These are phyloP conservation scores for Fusarium musae DNA, from an alignment of 2,329 filamentous ascomycete species.

Conservation along the genomic window DNA sequence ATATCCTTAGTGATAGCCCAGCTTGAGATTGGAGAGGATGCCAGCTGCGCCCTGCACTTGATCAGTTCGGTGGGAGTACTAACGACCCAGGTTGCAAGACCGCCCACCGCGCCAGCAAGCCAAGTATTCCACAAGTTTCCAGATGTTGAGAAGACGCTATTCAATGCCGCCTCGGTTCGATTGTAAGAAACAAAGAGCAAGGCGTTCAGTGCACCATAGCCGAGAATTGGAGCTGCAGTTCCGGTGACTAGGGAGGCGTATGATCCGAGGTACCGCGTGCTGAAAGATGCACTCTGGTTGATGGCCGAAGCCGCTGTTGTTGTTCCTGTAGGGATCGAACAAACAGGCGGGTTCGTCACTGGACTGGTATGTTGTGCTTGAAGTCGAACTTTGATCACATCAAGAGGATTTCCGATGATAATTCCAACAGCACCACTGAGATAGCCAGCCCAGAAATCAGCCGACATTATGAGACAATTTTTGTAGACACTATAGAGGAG, in stretches of 20 bases:
- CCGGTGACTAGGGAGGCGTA: conserved; percentile 65
- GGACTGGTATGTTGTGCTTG: conserved; percentile 65
- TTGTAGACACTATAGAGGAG: conserved; percentile 8
- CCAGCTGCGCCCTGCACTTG: conserved; percentile 86
- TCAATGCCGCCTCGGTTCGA: conserved; percentile 75
- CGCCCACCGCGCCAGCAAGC: conserved; percentile 82
- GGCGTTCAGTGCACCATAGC: conserved; percentile 91
- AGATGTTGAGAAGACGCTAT: conserved; percentile 47
- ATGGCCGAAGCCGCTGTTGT: conserved; percentile 13
- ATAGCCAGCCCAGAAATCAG: conserved; percentile 95
- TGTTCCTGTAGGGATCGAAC: conserved; percentile 10
- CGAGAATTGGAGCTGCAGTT: conserved; percentile 84
- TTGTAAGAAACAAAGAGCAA: conserved; percentile 93
- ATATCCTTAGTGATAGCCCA: conserved; percentile 73
- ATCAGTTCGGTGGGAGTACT: conserved; percentile 90
- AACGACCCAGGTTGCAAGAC: conserved; percentile 85
- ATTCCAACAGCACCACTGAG: conserved; percentile 87
- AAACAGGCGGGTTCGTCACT: conserved; percentile 20
- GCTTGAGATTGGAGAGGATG: conserved; percentile 61
- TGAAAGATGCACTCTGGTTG: conserved; percentile 1
- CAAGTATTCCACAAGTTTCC: conserved; percentile 75
- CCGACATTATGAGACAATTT: conserved; percentile 68
- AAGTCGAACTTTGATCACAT: conserved; percentile 71
- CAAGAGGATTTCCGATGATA: conserved; percentile 87
- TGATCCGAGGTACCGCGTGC: conserved; percentile 36